Conservation (phyloP, 805 yeast genomes). For the Blastobotrys terrestris region DNA sequence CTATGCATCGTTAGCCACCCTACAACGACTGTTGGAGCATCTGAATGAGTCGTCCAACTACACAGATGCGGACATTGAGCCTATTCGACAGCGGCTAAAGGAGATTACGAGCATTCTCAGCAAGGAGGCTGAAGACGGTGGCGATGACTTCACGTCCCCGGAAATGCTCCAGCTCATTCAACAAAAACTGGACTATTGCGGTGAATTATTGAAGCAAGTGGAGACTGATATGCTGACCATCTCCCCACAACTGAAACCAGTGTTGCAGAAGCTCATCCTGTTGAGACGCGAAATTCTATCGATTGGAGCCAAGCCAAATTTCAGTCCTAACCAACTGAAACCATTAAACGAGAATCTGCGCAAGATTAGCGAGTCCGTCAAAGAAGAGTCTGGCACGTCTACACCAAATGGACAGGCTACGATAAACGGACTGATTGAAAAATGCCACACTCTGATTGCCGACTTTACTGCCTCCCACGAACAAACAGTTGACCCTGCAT, state of each 20-base stretch:
- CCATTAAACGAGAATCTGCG: slow-evolving; percentile 40
- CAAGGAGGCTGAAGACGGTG: slow-evolving; percentile 33
- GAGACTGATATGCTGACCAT: slow-evolving; percentile 50
- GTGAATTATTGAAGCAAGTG: slow-evolving; percentile 49
- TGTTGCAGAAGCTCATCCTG: slow-evolving; percentile 54
- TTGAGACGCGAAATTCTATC: slow-evolving; percentile 59
- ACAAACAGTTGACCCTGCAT: slow-evolving; percentile 38
- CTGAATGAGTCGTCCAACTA: slow-evolving; percentile 73
- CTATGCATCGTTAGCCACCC: slow-evolving; percentile 82
- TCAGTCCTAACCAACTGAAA: slow-evolving; percentile 29
- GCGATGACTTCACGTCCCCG: slow-evolving; percentile 25
- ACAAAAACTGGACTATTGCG: slow-evolving; percentile 59
- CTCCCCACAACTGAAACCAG: slow-evolving; percentile 42
- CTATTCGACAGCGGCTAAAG: slow-evolving; percentile 64
- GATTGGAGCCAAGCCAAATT: slow-evolving; percentile 39
- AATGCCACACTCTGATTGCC: slow-evolving; percentile 66
- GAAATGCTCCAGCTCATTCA: slow-evolving; percentile 59
- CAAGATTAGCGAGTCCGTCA: slow-evolving; percentile 49
- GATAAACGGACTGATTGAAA: slow-evolving; percentile 52
- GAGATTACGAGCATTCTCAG: slow-evolving; percentile 64
- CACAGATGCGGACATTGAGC: slow-evolving; percentile 75
- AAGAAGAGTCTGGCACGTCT: slow-evolving; percentile 14
- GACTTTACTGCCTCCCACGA: slow-evolving; percentile 49
- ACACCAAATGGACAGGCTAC: slow-evolving; percentile 25
- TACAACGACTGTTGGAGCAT: slow-evolving; percentile 77